phyloP scores from a whole-genome alignment of 1,284 basidiomycete species.

The Puccinia novopanici region DNA sequence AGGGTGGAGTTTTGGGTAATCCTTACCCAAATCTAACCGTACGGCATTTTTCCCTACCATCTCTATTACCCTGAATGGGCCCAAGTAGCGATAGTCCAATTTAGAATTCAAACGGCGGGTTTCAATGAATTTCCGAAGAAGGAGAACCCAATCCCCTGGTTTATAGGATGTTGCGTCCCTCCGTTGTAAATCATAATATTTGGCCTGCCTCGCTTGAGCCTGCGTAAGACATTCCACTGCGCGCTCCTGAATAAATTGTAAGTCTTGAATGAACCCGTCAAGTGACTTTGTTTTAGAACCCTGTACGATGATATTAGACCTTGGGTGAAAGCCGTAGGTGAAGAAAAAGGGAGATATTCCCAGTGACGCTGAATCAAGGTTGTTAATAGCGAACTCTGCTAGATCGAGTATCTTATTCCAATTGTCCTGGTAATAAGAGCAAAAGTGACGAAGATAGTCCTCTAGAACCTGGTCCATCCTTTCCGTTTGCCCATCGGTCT shows the following conservation, averaged over 20 bases:
- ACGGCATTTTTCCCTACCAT: constrained; percentile 21
- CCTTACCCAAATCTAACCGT: background rate
- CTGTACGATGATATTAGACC: background rate
- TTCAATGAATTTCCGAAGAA: background rate
- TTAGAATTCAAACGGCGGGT: background rate
- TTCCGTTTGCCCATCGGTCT: too few species aligned
- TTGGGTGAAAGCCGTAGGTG: constrained; percentile 4
- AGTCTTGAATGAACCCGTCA: background rate
- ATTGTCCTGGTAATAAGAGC: constrained; percentile 52
- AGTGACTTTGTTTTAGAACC: background rate
- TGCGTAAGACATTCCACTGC: too few species aligned
- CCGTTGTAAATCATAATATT: background rate
- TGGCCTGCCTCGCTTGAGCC: background rate
- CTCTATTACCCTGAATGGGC: background rate
- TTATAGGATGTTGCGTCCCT: background rate
- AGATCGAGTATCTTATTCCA: constrained; percentile 55
- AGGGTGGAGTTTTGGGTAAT: constrained; percentile 6
- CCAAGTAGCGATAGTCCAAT: background rate
- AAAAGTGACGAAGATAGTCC: constrained; percentile 53
- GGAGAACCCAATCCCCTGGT: background rate
- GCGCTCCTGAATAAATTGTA: background rate
- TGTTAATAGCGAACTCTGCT: constrained; percentile 52
- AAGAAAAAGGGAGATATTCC: constrained; percentile 12
- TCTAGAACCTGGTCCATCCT: constrained; percentile 13
- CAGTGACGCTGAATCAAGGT: background rate